Evolutionary conservation across 495 filamentous ascomycete genomes (phyloP).

Genomic region (Parachaetomium inaequale): DNA sequence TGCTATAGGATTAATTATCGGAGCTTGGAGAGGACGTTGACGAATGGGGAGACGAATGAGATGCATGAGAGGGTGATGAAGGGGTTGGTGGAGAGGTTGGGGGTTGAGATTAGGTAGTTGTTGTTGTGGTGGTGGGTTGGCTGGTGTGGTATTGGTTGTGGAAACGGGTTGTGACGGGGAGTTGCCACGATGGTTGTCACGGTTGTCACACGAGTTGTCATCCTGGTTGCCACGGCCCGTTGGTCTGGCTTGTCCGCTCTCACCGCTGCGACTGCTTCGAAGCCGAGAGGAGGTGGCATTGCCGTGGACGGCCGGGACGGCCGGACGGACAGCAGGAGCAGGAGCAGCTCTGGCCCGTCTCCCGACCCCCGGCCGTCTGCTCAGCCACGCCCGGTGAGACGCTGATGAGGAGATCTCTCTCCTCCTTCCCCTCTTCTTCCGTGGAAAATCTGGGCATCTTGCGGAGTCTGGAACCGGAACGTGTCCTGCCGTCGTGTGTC

Average conservation of each 20-base stretch:
- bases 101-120: conserved; percentile 72
- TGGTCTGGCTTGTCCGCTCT: neutral
- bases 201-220: neutral
- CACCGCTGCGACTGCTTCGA: neutral
- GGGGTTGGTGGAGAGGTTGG: conserved; percentile 62
- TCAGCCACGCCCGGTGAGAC: conserved; percentile 15
- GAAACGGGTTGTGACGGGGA: too few relatives aligned
- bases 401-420: conserved; percentile 5
- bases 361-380: neutral
- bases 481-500: neutral
- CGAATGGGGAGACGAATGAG: conserved; percentile 69
- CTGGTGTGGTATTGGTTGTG: neutral
- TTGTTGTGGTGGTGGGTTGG: neutral
- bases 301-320: neutral
- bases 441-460: neutral
- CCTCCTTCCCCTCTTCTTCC: neutral
- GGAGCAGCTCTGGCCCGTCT: neutral
- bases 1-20: conserved; percentile 93
- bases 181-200: neutral
- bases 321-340: neutral
- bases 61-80: conserved; percentile 65
- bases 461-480: neutral
- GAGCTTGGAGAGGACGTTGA: conserved; percentile 83
- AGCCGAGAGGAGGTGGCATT: neutral
- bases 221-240: too few relatives aligned